These are phyloP conservation scores for Tremella mesenterica DNA, from an alignment of 768 basidiomycete species.

Conservation along the genomic window DNA sequence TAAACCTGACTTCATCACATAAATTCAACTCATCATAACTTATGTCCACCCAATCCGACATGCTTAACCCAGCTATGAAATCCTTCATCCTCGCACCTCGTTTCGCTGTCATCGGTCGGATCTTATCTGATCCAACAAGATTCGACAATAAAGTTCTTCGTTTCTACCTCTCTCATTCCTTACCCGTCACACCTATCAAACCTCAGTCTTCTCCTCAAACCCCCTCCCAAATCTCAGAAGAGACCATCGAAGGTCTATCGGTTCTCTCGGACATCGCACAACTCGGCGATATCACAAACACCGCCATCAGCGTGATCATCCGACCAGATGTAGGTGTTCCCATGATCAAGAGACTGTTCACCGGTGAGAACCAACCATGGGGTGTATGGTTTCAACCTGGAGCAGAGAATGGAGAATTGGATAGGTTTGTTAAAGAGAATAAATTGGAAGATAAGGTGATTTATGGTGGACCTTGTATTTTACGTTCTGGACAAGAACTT, in stretches of 20 bases:
- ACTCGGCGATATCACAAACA: constrained; percentile 19
- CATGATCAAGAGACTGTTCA: constrained; percentile 31
- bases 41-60: too few species aligned
- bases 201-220: constrained; percentile 6
- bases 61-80: constrained; percentile 35
- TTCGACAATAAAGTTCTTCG: constrained; percentile 32
- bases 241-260: constrained; percentile 22
- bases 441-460: constrained; percentile 61
- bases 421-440: constrained; percentile 58
- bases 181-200: constrained; percentile 29
- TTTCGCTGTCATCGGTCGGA: constrained; percentile 35
- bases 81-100: constrained; percentile 26
- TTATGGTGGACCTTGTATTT: constrained; percentile 71
- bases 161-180: constrained; percentile 19
- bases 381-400: constrained; percentile 86
- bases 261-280: constrained; percentile 21
- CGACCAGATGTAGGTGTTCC: constrained; percentile 21
- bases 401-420: constrained; percentile 61
- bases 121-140: constrained; percentile 28
- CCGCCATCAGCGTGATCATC: constrained; percentile 38
- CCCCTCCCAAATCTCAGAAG: constrained; percentile 1
- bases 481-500: constrained; percentile 59
- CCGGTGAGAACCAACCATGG: constrained; percentile 51
- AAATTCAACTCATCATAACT: too few species aligned
- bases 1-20: too few species aligned